A percentile compares a stretch with the other conserved stretches of the same genome.
Conservation (phyloP, 192 early-diverging fungal species). For the Coemansia javaensis region DNA sequence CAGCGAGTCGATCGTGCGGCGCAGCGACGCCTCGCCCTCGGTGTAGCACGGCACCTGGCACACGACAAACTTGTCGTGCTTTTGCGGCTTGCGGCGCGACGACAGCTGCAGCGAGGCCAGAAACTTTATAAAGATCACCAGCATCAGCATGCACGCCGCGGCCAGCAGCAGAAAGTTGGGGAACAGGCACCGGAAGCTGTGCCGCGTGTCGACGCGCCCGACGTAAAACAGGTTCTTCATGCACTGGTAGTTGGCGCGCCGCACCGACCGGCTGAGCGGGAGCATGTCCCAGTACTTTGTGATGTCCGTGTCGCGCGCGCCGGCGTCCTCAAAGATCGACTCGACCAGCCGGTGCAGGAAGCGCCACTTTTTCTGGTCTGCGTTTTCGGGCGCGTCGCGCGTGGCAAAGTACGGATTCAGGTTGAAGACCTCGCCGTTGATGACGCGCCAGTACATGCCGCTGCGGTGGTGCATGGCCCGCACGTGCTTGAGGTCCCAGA, state of each 20-base stretch:
- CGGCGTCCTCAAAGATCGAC: conserved; percentile 55
- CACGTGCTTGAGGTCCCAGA: conserved; percentile 52
- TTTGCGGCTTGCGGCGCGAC: conserved; percentile 67
- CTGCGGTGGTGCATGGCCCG: conserved; percentile 39
- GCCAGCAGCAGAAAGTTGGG: conserved; percentile 82
- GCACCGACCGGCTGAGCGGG: conserved; percentile 19
- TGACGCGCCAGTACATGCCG: conserved; percentile 53
- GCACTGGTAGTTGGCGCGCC: conserved; percentile 56
- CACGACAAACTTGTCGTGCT: conserved; percentile 94
- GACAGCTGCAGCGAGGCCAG: conserved; percentile 74
- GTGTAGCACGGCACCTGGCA: conserved; percentile 95
- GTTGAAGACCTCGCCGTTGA: conserved; percentile 64
- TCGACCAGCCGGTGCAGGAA: conserved; percentile 59
- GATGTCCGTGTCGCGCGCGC: conserved; percentile 52
- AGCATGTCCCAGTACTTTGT: conserved; percentile 55
- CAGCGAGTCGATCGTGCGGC: conserved; percentile 80
- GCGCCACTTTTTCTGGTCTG: conserved; percentile 46
- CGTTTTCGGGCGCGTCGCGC: conserved; percentile 44
- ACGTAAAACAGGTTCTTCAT: conserved; percentile 79
- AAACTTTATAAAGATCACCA: conserved; percentile 79
- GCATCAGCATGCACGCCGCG: conserved; percentile 67
- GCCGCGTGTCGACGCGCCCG: conserved; percentile 74
- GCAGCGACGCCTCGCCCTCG: conserved; percentile 79
- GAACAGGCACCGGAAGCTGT: conserved; percentile 71
- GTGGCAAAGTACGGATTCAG: conserved; percentile 59